Evolutionary conservation across 1,284 basidiomycete species (phyloP).

Genomic region (Trichosporon sp.): DNA sequence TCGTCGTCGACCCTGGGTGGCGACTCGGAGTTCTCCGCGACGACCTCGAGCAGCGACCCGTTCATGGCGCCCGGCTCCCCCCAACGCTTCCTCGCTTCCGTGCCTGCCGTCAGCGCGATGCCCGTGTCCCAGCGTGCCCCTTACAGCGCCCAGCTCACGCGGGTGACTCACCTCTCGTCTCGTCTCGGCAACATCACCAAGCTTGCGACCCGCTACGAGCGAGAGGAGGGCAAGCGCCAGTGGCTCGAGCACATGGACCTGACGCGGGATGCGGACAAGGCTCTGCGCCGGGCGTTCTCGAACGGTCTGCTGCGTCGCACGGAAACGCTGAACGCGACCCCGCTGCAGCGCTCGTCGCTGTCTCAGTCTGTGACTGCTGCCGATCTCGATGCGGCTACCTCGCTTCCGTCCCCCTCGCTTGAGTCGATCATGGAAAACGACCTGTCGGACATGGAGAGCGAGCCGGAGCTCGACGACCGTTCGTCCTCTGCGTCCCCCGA

Average conservation of each 20-base stretch:
- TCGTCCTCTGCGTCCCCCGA: conserved; percentile 27
- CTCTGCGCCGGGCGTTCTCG: conserved; percentile 47
- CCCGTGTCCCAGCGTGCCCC: conserved; percentile 38
- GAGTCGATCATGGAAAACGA: conserved; percentile 9
- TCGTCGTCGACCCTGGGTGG: conserved; percentile 24
- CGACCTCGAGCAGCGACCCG: conserved; percentile 27
- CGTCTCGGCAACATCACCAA: conserved; percentile 46
- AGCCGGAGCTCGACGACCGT: conserved; percentile 33
- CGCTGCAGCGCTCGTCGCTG: conserved; percentile 37
- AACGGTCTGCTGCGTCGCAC: conserved; percentile 37
- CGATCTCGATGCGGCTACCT: conserved; percentile 27
- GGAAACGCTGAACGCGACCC: conserved; percentile 28
- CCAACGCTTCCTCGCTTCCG: conserved; percentile 45
- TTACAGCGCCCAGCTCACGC: conserved; percentile 46
- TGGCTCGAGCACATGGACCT: conserved; percentile 54
- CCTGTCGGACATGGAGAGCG: conserved; percentile 20
- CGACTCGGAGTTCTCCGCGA: conserved; percentile 29
- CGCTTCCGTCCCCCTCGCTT: background rate
- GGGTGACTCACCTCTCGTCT: conserved; percentile 45
- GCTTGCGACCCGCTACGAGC: conserved; percentile 47
- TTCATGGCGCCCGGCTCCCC: conserved; percentile 28
- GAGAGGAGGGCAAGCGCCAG: conserved; percentile 52
- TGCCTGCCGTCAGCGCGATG: conserved; percentile 49
- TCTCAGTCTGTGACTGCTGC: conserved; percentile 39
- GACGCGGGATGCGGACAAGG: conserved; percentile 46